Conservation (phyloP, 805 yeast genomes). For the Zygosaccharomyces bisporus region DNA sequence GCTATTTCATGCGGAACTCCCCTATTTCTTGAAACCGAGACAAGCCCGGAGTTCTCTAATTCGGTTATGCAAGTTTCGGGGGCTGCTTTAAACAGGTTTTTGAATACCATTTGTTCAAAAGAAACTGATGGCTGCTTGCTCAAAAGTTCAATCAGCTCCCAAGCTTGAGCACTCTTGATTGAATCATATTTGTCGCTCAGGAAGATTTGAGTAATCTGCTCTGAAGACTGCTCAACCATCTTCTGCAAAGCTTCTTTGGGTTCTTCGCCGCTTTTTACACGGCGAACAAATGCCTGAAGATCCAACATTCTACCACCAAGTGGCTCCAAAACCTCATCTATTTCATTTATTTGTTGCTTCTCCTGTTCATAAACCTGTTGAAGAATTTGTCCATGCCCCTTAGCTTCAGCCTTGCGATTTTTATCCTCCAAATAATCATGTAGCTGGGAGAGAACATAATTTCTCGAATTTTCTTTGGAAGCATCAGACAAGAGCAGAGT, state of each 20-base stretch:
- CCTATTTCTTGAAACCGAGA: conserved; percentile 66
- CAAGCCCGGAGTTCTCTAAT: conserved; percentile 75
- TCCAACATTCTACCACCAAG: conserved; percentile 95
- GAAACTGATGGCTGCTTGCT: conserved; percentile 46
- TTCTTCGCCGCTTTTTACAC: conserved; percentile 82
- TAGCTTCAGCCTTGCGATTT: conserved; percentile 14
- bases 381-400: conserved; percentile 27
- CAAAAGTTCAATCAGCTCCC: conserved; percentile 72
- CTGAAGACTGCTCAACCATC: conserved; percentile 80
- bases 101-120: conserved; percentile 50
- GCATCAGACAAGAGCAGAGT: conserved; percentile 78
- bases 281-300: conserved; percentile 81
- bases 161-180: conserved; percentile 77
- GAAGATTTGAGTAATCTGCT: conserved; percentile 82
- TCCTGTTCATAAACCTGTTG: conserved; percentile 27
- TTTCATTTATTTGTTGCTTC: conserved; percentile 28
- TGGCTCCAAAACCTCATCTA: conserved; percentile 61
- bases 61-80: conserved; percentile 57
- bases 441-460: conserved; percentile 61
- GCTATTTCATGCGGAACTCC: conserved; percentile 64
- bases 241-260: conserved; percentile 73
- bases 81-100: conserved; percentile 57
- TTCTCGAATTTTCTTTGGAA: conserved; percentile 59
- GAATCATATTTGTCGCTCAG: conserved; percentile 46
- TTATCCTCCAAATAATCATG: conserved; percentile 19